A percentile compares a stretch with the other conserved stretches of the same genome.
Conservation (phyloP, 257 asterid genomes). For the Ocimum tenuiflorum region DNA sequence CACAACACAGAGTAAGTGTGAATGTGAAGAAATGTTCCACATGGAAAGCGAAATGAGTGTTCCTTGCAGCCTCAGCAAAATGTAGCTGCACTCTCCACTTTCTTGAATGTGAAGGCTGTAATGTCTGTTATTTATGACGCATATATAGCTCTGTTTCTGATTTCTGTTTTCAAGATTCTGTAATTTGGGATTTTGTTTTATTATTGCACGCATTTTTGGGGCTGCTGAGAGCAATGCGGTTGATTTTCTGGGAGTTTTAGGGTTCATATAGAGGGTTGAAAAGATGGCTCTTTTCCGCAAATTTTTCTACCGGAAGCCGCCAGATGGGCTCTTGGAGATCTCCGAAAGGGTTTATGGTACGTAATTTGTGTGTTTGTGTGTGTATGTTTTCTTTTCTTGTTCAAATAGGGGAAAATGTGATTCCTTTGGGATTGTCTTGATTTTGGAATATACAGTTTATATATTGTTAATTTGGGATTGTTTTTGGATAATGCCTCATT, state of each 20-base stretch:
- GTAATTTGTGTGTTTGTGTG: conserved; percentile 13
- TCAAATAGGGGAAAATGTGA: not conserved
- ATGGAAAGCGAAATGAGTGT: conserved; percentile 36
- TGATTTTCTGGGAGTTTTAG: conserved; percentile 13
- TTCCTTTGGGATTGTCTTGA: not conserved
- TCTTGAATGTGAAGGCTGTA: conserved; percentile 27
- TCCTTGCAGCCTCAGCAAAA: conserved; percentile 45
- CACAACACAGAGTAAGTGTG: conserved; percentile 28
- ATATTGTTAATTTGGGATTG: not conserved
- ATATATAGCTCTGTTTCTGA: not conserved
- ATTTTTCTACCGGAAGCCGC: conserved; percentile 46
- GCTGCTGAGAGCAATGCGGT: conserved; percentile 21
- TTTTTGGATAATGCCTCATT: not conserved
- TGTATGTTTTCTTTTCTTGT: not conserved
- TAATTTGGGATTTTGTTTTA: conserved; percentile 2
- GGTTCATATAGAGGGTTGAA: conserved; percentile 18
- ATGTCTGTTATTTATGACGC: not conserved
- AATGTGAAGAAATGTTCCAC: conserved; percentile 41
- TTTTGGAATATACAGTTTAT: not conserved
- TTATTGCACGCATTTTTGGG: not conserved
- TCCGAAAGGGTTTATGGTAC: conserved; percentile 47
- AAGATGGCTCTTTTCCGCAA: conserved; percentile 44
- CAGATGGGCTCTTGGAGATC: conserved; percentile 54
- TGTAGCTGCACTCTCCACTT: conserved; percentile 25
- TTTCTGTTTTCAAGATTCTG: conserved; percentile 19